These are phyloP conservation scores for Skeletonema tropicum DNA, from an alignment of 108 stramenopile species.

Conservation along the genomic window DNA sequence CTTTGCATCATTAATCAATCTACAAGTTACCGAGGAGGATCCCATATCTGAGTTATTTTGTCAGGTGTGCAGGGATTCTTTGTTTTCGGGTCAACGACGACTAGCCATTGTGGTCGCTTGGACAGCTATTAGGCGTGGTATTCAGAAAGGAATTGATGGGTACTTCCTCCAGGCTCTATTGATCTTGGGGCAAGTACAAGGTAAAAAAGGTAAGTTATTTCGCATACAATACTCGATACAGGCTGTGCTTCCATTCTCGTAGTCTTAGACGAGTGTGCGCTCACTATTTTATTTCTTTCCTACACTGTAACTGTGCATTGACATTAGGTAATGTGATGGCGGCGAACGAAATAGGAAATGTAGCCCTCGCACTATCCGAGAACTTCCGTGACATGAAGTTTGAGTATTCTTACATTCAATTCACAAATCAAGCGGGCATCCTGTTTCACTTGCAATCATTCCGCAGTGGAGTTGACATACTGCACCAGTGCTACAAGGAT, in stretches of 20 bases:
- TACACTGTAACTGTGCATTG: neutral
- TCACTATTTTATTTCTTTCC: neutral
- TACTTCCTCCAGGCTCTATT: conserved; percentile 23
- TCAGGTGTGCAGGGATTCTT: conserved; percentile 5
- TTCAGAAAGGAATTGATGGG: conserved; percentile 19
- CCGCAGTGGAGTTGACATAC: conserved; percentile 20
- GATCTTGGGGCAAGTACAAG: conserved; percentile 8
- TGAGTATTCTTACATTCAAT: conserved; percentile 13
- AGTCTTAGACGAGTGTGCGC: neutral
- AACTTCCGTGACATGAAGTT: conserved; percentile 22
- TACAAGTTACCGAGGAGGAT: conserved; percentile 4
- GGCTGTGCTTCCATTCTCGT: neutral
- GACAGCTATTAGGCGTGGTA: conserved; percentile 20
- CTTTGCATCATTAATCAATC: neutral
- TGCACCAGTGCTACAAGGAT: conserved; percentile 19
- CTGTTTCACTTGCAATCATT: conserved; percentile 24
- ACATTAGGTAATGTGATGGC: neutral
- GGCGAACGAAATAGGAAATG: conserved; percentile 17
- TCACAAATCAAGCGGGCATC: conserved; percentile 10
- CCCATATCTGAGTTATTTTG: conserved; percentile 22
- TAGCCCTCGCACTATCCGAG: conserved; percentile 19
- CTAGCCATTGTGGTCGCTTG: conserved; percentile 13
- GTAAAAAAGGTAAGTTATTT: conserved; percentile 10
- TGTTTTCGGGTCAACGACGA: conserved; percentile 13
- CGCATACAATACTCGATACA: neutral